phyloP scores from a whole-genome alignment of 2,329 filamentous ascomycete genomes.

The Cyphellophora europaea region DNA sequence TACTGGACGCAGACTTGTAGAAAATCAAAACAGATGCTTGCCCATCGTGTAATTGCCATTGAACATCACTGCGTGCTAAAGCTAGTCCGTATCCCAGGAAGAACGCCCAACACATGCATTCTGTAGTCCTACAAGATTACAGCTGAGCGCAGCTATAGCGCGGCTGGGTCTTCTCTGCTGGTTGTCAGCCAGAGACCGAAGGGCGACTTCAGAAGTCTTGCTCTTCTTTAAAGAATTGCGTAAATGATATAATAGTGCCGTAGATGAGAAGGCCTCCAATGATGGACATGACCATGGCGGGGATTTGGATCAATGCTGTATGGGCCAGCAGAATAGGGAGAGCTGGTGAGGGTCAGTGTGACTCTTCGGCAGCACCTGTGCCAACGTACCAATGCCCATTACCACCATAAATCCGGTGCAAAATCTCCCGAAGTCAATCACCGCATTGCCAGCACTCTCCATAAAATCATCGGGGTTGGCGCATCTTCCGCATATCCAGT shows the following conservation, averaged over 20 bases:
- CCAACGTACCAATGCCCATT: slow-evolving; percentile 83
- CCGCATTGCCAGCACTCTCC: slow-evolving; percentile 67
- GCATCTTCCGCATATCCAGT: slow-evolving; percentile 88
- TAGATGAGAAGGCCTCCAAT: slow-evolving; percentile 90
- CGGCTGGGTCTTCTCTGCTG: background rate
- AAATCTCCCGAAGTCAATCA: slow-evolving; percentile 91
- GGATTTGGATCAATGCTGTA: slow-evolving; percentile 67
- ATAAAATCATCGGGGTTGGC: slow-evolving; percentile 94
- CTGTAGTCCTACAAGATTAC: no score
- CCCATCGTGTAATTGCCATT: no score
- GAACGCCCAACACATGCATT: no score
- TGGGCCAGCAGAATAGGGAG: slow-evolving; percentile 83
- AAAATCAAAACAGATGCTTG: no score
- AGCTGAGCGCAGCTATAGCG: background rate
- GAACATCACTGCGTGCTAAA: no score
- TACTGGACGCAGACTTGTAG: no score
- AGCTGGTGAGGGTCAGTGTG: slow-evolving; percentile 51
- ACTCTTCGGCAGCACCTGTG: background rate
- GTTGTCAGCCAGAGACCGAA: background rate
- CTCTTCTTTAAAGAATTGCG: slow-evolving; percentile 97
- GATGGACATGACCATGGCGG: slow-evolving; percentile 93
- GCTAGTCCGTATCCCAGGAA: no score
- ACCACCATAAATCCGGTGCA: slow-evolving; percentile 90
- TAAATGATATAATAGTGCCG: slow-evolving; percentile 94
- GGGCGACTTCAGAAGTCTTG: slow-evolving; percentile 70